A percentile compares a stretch with the other conserved stretches of the same genome.
phyloP scores from a whole-genome alignment of 2,329 filamentous ascomycete genomes.

The Chaetomium globosum region DNA sequence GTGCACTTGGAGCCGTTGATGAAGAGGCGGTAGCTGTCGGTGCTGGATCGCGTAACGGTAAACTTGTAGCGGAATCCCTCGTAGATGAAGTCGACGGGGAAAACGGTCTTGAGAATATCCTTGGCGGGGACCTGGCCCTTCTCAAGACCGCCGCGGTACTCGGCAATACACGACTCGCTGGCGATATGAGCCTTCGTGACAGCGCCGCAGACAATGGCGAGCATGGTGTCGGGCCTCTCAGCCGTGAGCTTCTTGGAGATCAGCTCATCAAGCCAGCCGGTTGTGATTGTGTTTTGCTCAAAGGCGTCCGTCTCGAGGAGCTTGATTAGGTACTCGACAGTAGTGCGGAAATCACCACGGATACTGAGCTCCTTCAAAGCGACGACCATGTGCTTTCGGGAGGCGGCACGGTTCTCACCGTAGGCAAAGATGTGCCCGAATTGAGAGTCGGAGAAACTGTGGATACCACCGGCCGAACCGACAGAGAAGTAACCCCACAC shows the following conservation, averaged over 20 bases:
- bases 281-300: conserved; percentile 98
- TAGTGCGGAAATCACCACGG: conserved; percentile 98
- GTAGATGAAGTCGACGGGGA: conserved; percentile 98
- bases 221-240: conserved; percentile 87
- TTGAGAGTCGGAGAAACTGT: conserved; percentile 98
- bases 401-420: conserved; percentile 93
- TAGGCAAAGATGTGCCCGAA: conserved; percentile 99
- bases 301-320: conserved; percentile 97
- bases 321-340: conserved; percentile 98
- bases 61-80: conserved; percentile 97
- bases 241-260: conserved; percentile 97
- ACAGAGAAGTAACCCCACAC: conserved; percentile 99
- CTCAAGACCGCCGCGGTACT: conserved; percentile 86
- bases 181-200: conserved; percentile 92
- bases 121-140: conserved; percentile 97
- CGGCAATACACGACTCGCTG: conserved; percentile 84
- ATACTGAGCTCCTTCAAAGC: conserved; percentile 98
- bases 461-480: conserved; percentile 92
- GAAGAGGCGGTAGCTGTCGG: conserved; percentile 95
- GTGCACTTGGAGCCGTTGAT: conserved; percentile 98
- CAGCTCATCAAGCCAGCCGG: conserved; percentile 96
- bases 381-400: conserved; percentile 98
- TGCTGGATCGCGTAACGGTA: conserved; percentile 87
- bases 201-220: conserved; percentile 94
- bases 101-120: conserved; percentile 96